phyloP scores from a whole-genome alignment of 306 rosid species.

The Urtica urens region DNA sequence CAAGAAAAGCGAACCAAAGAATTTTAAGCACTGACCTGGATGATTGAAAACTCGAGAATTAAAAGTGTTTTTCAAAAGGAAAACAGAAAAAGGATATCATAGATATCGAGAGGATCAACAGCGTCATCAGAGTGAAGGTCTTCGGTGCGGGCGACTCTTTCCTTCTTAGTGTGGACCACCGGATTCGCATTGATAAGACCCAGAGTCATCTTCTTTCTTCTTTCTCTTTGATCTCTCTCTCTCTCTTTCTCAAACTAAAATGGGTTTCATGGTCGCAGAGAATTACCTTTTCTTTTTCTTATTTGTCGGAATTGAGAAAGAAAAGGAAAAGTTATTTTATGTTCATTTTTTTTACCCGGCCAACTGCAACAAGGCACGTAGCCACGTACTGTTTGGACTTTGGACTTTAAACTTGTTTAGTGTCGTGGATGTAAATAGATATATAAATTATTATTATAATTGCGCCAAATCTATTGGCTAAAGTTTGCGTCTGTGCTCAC shows the following conservation, averaged over 20 bases:
- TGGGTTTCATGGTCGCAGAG: neutral
- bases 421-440: too few species aligned
- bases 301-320: neutral
- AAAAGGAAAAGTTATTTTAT: too few species aligned
- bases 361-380: too few species aligned
- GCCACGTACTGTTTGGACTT: too few species aligned
- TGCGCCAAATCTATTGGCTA: too few species aligned
- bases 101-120: constrained; percentile 87
- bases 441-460: too few species aligned
- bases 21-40: neutral
- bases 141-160: constrained; percentile 62
- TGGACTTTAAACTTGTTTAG: too few species aligned
- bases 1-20: too few species aligned
- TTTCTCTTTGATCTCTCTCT: neutral
- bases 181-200: constrained; percentile 96
- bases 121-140: constrained; percentile 51
- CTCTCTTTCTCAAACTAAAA: neutral
- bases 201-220: constrained; percentile 51
- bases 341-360: too few species aligned
- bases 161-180: constrained; percentile 89
- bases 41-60: neutral
- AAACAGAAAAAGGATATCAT: constrained; percentile 62
- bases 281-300: neutral
- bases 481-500: too few species aligned
- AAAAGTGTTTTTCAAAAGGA: neutral